Percentiles rank a stretch among this genome's conserved stretches.
Evolutionary conservation across 2,329 filamentous ascomycete genomes (phyloP).

Genomic region (Dactylonectria estremocensis): DNA sequence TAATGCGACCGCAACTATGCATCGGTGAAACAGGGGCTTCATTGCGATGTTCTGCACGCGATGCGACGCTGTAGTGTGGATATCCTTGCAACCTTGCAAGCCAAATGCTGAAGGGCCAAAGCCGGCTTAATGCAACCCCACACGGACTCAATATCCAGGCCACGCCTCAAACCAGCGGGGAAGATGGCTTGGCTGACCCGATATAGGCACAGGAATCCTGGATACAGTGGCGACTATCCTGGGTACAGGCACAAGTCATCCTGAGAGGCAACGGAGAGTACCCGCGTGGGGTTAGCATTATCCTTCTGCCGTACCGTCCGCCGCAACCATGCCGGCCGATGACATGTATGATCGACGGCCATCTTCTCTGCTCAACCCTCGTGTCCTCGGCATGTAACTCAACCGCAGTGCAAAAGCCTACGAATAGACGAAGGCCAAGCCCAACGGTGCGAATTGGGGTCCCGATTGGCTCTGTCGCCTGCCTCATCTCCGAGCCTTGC

Average conservation of each 20-base stretch:
- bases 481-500: no score
- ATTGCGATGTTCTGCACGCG: background rate
- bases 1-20: background rate
- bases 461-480: no score
- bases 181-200: background rate
- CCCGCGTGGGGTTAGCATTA: background rate
- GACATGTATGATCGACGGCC: background rate
- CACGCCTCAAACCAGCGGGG: background rate
- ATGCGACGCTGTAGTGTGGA: background rate
- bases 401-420: background rate
- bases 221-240: background rate
- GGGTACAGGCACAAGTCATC: background rate
- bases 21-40: background rate
- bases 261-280: background rate
- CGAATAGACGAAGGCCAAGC: background rate
- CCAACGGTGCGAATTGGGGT: no score
- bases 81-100: no score
- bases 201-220: no score
- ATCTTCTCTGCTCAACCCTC: background rate
- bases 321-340: background rate
- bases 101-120: no score
- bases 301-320: background rate
- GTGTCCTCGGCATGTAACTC: background rate
- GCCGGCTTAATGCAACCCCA: constrained; percentile 1
- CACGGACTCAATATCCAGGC: background rate